Conservation (phyloP, 371 early-diverging fungal species). For the Umbelopsis sp. region DNA sequence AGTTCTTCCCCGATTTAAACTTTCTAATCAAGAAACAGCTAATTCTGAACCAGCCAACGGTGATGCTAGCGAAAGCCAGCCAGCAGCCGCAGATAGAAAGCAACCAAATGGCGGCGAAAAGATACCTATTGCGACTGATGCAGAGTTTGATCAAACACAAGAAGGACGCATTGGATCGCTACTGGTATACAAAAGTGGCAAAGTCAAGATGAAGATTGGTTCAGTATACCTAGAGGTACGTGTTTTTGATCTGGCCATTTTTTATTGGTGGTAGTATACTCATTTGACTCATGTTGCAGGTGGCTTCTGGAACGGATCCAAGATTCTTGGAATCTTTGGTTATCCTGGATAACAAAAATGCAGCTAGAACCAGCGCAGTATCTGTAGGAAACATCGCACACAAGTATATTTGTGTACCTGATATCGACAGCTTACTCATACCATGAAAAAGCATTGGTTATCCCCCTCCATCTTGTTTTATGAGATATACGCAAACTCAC, state of each 20-base stretch:
- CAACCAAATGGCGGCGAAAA: slow-evolving; percentile 40
- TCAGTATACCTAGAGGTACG: slow-evolving; percentile 64
- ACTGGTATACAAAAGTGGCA: slow-evolving; percentile 73
- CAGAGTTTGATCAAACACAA: slow-evolving; percentile 40
- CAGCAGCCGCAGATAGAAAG: slow-evolving; percentile 32
- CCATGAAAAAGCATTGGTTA: slow-evolving; percentile 30
- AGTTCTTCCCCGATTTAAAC: slow-evolving; percentile 49
- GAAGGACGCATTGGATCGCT: slow-evolving; percentile 73
- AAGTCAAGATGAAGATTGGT: slow-evolving; percentile 71
- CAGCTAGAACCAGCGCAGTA: slow-evolving; percentile 53
- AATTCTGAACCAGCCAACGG: slow-evolving; percentile 34
- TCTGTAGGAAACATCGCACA: slow-evolving; percentile 69
- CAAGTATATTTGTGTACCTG: slow-evolving; percentile 67
- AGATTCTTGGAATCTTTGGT: slow-evolving; percentile 66
- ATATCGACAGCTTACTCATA: slow-evolving; percentile 47
- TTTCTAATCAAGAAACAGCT: slow-evolving; percentile 30
- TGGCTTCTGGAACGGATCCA: slow-evolving; percentile 58
- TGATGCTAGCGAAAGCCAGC: slow-evolving; percentile 38
- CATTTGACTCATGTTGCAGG: slow-evolving; percentile 12
- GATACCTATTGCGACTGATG: slow-evolving; percentile 34
- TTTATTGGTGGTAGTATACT: background rate
- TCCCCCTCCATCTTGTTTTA: slow-evolving; percentile 26
- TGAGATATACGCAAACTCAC: no score
- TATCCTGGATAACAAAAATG: slow-evolving; percentile 58
- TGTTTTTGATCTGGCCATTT: slow-evolving; percentile 15